Evolutionary conservation across 768 basidiomycete genomes (phyloP).

Genomic region (Exsudoporus frostii): DNA sequence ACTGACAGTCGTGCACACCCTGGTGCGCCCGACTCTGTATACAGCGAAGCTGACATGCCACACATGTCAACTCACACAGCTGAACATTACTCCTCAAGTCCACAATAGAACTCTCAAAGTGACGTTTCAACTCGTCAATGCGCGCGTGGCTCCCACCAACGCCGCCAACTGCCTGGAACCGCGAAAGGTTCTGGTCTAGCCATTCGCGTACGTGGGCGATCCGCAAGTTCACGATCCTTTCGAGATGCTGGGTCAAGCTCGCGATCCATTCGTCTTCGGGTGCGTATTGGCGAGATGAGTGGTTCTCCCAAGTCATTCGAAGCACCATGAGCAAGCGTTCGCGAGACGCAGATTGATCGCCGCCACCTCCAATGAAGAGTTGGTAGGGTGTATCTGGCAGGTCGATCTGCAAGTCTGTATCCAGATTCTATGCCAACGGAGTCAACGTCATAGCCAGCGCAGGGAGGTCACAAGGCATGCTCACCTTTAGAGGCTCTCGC

Average conservation of each 20-base stretch:
- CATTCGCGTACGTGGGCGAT: slow-evolving; percentile 48
- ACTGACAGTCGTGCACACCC: slow-evolving; percentile 46
- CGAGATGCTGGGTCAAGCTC: slow-evolving; percentile 38
- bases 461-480: background rate
- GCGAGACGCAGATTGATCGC: slow-evolving; percentile 17
- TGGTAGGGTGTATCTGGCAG: slow-evolving; percentile 34
- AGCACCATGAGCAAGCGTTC: slow-evolving; percentile 14
- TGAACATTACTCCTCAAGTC: slow-evolving; percentile 45
- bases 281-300: slow-evolving; percentile 20
- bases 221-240: slow-evolving; percentile 39
- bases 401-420: slow-evolving; percentile 43
- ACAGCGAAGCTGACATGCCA: slow-evolving; percentile 48
- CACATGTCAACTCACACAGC: slow-evolving; percentile 49
- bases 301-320: slow-evolving; percentile 16
- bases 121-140: slow-evolving; percentile 43
- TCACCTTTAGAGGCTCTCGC: slow-evolving; percentile 49
- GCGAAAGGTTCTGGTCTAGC: slow-evolving; percentile 46
- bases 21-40: slow-evolving; percentile 45
- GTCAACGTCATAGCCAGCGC: background rate
- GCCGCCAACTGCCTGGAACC: slow-evolving; percentile 37
- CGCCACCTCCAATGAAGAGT: slow-evolving; percentile 33
- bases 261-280: slow-evolving; percentile 37
- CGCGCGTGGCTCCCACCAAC: slow-evolving; percentile 32
- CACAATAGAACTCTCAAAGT: slow-evolving; percentile 41
- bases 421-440: slow-evolving; percentile 42